Evolutionary conservation across 805 yeast species (phyloP).

Genomic region (Starmerella kuoi): DNA sequence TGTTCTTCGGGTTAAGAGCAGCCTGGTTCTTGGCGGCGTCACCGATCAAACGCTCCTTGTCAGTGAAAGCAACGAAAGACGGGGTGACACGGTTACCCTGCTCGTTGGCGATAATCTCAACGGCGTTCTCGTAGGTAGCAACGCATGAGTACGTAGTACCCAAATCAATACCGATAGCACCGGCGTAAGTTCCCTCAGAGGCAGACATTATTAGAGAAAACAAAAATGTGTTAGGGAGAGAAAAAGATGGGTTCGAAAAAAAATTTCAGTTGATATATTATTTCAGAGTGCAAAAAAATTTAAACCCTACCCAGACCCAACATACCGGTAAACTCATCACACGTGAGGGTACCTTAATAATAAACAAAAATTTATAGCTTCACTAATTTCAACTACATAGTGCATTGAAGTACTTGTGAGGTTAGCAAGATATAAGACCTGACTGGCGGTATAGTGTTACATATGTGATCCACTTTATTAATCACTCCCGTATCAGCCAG

Average conservation of each 20-base stretch:
- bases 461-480: no score
- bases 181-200: constrained; percentile 92
- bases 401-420: no score
- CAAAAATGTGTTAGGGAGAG: constrained; percentile 13
- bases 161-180: constrained; percentile 98
- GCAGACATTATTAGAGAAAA: constrained; percentile 21
- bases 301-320: constrained; percentile 8
- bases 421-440: no score
- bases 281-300: constrained; percentile 15
- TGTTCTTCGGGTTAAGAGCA: constrained; percentile 81
- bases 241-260: constrained; percentile 9
- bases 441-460: no score
- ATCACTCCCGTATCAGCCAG: no score
- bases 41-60: constrained; percentile 85
- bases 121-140: constrained; percentile 86
- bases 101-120: constrained; percentile 92
- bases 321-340: neutral
- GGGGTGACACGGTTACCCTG: constrained; percentile 99
- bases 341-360: neutral
- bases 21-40: constrained; percentile 98
- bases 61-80: constrained; percentile 89
- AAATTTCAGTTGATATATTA: constrained; percentile 11
- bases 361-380: neutral
- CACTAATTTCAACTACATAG: no score
- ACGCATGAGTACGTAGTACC: constrained; percentile 96